Evolutionary conservation across 1,139 yeast species (phyloP), one percentile per base, ranked within the genome.

Genomic region (Saccharomyces hybrid): DNA sequence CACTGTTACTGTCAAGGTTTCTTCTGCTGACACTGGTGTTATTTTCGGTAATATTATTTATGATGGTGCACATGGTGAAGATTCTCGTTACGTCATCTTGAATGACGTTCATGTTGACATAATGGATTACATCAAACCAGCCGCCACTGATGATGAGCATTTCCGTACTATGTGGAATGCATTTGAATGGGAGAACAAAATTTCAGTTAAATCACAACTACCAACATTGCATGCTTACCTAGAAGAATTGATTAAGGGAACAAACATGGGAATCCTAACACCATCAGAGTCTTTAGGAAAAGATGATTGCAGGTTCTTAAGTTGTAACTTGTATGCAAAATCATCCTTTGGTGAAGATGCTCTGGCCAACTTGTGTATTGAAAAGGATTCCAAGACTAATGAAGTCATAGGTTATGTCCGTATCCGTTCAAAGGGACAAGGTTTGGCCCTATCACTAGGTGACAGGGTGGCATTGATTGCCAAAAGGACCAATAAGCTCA

Each of bases 161-260:
- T 95, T 95, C 88, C 88, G 99, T 67, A 82, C 84, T 65, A 91
- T 91, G 98, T 95, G 99, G 99, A 88, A 90, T 70, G 98, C 91
- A 71, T 95, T 95, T 70, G 99, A 95, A 74, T 95, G 99, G 99
- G 99, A 95, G 73, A 95, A 95, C 75, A 95, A 95, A 76, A 93
- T 95, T 66, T 88, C 93, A 59, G 88, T 95, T 69, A 85, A 87
- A 64, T 84, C 95, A 2, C 67, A 69, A 16, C 78, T 85, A 65
- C 73, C 80, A 47, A 75, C 91, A 1, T 79, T 95, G 68, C 86
- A 85, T 68, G 88, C 82, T 52, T 95, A 89, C 73, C 78, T 95
- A 71, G 86, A 84, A 56, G 85, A 81, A 65, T 76, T 95, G 66
- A 77, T 89, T 75, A 77, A 78, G 58, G 93, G 90, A 51, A 93